These are phyloP conservation scores for Falciphora oryzae DNA, from an alignment of 2,329 filamentous ascomycete species.

Conservation along the genomic window DNA sequence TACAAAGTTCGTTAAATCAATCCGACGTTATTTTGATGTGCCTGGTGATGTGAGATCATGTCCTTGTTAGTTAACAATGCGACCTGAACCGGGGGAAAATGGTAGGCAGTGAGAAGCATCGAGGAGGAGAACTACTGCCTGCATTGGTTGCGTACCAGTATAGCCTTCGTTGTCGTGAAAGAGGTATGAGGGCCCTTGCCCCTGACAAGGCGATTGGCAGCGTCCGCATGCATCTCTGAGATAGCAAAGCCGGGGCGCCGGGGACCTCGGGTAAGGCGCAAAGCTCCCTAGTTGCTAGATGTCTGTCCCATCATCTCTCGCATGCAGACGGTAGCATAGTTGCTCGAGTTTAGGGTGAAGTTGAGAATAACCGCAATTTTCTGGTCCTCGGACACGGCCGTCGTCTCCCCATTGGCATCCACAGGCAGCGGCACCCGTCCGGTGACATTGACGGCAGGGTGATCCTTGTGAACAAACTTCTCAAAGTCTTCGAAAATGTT, in stretches of 20 bases:
- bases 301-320: slow-evolving; percentile 26
- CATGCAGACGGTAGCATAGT: slow-evolving; percentile 32
- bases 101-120: background rate
- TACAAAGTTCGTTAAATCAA: background rate
- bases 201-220: background rate
- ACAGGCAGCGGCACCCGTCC: background rate
- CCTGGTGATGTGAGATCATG: background rate
- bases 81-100: background rate
- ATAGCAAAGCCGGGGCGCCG: background rate
- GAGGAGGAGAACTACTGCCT: background rate
- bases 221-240: background rate
- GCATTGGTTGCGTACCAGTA: background rate
- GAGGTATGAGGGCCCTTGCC: too few species aligned
- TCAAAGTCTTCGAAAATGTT: slow-evolving; percentile 6
- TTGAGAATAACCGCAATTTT: slow-evolving; percentile 32
- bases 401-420: background rate
- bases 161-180: background rate
- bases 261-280: background rate
- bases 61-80: background rate
- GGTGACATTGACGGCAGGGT: slow-evolving; percentile 16
- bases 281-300: background rate
- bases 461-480: slow-evolving; percentile 2
- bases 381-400: slow-evolving; percentile 16
- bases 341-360: slow-evolving; percentile 30
- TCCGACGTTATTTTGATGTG: background rate